Conservation (phyloP, 2,329 filamentous ascomycete species). For the Scleromitrula shiraiana region DNA sequence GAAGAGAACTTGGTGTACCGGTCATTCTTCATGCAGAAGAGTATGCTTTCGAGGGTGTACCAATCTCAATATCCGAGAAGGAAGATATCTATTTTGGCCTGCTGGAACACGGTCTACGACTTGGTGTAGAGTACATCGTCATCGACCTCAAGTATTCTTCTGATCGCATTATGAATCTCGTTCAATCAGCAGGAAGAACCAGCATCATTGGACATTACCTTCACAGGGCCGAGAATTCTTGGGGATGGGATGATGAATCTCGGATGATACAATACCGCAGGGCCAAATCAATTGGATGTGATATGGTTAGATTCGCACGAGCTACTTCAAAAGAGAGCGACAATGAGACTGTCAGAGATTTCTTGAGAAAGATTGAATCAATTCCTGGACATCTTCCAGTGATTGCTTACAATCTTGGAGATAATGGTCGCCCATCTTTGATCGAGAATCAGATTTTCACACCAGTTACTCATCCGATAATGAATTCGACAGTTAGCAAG, state of each 20-base stretch:
- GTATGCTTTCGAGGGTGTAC: conserved; percentile 25
- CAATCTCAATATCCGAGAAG: conserved; percentile 18
- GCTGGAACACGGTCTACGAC: conserved; percentile 54
- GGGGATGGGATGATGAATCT: conserved; percentile 41
- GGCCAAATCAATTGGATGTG: conserved; percentile 43
- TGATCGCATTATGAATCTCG: conserved; percentile 36
- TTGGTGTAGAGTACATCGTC: conserved; percentile 58
- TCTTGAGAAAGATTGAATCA: conserved; percentile 23
- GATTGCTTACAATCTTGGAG: conserved; percentile 48
- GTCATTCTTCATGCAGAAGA: conserved; percentile 52
- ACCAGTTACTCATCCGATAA: conserved; percentile 48
- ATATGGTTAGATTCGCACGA: conserved; percentile 48
- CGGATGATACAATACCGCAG: conserved; percentile 42
- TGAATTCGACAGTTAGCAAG: conserved; percentile 42
- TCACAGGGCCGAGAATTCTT: conserved; percentile 27
- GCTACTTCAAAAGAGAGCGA: conserved; percentile 42
- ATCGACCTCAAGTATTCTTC: conserved; percentile 51
- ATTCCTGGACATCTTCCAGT: conserved; percentile 29
- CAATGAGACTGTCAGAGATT: conserved; percentile 34
- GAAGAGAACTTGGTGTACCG: conserved; percentile 47
- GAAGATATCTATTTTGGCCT: conserved; percentile 44
- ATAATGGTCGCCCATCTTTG: conserved; percentile 44
- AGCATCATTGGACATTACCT: conserved; percentile 46
- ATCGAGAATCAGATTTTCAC: conserved; percentile 51
- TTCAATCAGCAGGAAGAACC: conserved; percentile 41